Evolutionary conservation across 129 eudicot genomes (phyloP).

Genomic region (Flaveria bidentis): DNA sequence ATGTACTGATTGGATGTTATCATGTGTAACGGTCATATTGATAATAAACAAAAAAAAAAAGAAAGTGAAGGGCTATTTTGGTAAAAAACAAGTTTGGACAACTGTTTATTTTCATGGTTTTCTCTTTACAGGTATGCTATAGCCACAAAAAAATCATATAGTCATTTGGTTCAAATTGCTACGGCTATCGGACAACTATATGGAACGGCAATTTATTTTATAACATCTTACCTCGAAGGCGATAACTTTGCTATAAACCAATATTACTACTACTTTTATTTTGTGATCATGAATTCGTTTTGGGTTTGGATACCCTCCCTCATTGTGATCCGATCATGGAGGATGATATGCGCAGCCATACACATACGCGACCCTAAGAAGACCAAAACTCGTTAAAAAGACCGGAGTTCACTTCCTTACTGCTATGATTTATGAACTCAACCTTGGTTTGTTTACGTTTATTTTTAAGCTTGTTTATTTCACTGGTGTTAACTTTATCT

Average conservation of each 20-base stretch:
- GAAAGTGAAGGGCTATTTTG: too few relatives aligned
- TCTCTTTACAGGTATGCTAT: conserved; percentile 73
- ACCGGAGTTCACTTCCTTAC: background rate
- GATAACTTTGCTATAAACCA: conserved; percentile 63
- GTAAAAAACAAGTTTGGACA: too few relatives aligned
- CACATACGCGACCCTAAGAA: conserved; percentile 48
- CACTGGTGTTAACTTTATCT: too few relatives aligned
- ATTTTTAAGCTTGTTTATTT: too few relatives aligned
- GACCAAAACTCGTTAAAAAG: conserved; percentile 53
- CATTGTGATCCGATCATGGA: conserved; percentile 75
- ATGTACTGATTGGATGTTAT: too few relatives aligned
- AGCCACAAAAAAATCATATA: conserved; percentile 73
- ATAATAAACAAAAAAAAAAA: too few relatives aligned
- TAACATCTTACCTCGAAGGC: conserved; percentile 74
- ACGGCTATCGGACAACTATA: conserved; percentile 83
- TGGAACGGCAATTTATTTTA: conserved; percentile 69
- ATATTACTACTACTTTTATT: conserved; percentile 61
- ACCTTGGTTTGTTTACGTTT: too few relatives aligned
- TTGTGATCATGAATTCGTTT: conserved; percentile 62
- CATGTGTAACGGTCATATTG: too few relatives aligned
- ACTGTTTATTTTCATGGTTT: conserved; percentile 1
- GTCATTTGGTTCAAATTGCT: conserved; percentile 71
- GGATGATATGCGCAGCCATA: conserved; percentile 62
- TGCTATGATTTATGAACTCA: conserved; percentile 18
- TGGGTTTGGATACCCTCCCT: conserved; percentile 79